Evolutionary conservation across 176 grass and related monocot species (phyloP), one percentile per base, ranked within the genome.

Genomic region (Neostapfia colusana): DNA sequence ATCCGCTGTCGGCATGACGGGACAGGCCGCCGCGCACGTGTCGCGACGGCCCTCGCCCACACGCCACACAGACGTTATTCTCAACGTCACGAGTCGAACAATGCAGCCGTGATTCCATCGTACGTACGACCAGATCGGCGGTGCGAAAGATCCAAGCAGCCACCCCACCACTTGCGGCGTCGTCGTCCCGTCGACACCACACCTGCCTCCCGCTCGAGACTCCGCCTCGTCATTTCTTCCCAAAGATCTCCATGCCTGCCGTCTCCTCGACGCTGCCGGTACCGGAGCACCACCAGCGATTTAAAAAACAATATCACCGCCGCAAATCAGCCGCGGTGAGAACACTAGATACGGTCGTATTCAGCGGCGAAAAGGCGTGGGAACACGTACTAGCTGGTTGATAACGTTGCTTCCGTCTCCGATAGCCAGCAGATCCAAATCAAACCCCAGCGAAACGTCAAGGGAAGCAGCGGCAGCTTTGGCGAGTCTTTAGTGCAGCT

Each of bases 31-130:
- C 80, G 80, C 75, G 68, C 86, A 88, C 76, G 86, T 69, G 71
- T 57, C 86, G 6, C 36, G 31, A 9, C 11, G 68, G 81, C 17
- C 17, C 65, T 70, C 71, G 76, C 57, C 65, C 72, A 12, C 86
- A 88, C 82, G 72, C 31, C 31, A 31, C 31, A 31, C 75, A 57
- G 79, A 86, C 79, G 83, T 90, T 74, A 64, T 64, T 78, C 83
- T 67, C 77, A 63, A 82, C 78, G 77, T 74, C 72, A 60, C 77
- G 51, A 63, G 87, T 43, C 23, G 67, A 58, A 69, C 82, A 61
- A 67, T 69, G 65, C 73, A 18, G 72, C 70, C 63, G 74, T 74
- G 54, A 41, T 85, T 77, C 41, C 72, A 35, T 70, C 64, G 36
- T 53, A 31, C 31, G 31, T 31, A 67, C 67, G 75, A 78, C 36